Conservation (phyloP, 73 alveolate genomes). For the Diophrys appendiculata region DNA sequence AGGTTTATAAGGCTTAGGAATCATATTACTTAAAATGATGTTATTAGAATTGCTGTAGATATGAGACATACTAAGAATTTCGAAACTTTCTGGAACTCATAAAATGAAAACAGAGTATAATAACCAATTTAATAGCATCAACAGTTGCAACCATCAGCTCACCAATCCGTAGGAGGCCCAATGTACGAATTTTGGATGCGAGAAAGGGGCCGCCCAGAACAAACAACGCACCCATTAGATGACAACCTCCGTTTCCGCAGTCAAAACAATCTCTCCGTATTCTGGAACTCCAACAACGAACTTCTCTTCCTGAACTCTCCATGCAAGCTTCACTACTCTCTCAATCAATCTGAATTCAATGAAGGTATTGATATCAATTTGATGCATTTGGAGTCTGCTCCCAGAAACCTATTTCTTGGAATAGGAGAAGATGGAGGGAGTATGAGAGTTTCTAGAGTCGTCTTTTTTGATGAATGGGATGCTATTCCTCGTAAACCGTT, state of each 20-base stretch:
- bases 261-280: conserved; percentile 30
- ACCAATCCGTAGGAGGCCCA: not conserved
- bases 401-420: conserved; percentile 26
- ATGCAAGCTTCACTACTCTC: conserved; percentile 49
- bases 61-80: conserved; percentile 48
- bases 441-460: conserved; percentile 32
- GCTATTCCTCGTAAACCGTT: no score
- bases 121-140: not conserved
- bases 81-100: conserved; percentile 43
- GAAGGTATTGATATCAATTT: conserved; percentile 60
- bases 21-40: conserved; percentile 36
- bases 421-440: conserved; percentile 27
- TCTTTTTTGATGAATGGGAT: conserved; percentile 50
- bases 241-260: conserved; percentile 22
- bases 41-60: conserved; percentile 57
- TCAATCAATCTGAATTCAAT: conserved; percentile 46
- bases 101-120: conserved; percentile 8
- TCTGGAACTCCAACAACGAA: conserved; percentile 30
- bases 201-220: not conserved
- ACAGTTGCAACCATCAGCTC: not conserved
- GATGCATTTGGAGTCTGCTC: conserved; percentile 26
- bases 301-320: conserved; percentile 56
- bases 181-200: not conserved
- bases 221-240: not conserved
- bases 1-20: conserved; percentile 29